phyloP scores from a whole-genome alignment of 1,284 basidiomycete species.

The Albatrellus sp. region DNA sequence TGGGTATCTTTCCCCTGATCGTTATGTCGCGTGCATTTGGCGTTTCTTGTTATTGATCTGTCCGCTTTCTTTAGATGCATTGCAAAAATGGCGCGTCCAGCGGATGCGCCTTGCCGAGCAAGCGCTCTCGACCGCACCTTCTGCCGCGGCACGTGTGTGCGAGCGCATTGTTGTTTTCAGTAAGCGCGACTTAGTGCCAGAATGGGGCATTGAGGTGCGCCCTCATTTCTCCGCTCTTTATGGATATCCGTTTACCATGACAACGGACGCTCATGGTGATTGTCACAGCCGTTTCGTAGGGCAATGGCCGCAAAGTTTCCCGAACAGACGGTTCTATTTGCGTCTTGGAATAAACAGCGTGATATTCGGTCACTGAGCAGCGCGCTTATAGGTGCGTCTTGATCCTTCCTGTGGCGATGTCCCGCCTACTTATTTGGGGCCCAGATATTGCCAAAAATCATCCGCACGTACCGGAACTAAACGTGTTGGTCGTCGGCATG shows the following conservation, averaged over 20 bases:
- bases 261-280: neutral
- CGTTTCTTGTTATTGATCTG: neutral
- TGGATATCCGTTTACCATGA: neutral
- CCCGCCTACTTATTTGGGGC: neutral
- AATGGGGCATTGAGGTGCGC: constrained; percentile 73
- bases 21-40: neutral
- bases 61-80: constrained; percentile 8
- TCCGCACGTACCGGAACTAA: constrained; percentile 60
- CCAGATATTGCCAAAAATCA: constrained; percentile 60
- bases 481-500: constrained; percentile 92
- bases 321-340: constrained; percentile 53
- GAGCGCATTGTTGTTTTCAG: constrained; percentile 88
- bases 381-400: constrained; percentile 58
- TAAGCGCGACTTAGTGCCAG: constrained; percentile 85
- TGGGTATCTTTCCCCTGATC: neutral
- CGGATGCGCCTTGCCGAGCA: constrained; percentile 9
- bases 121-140: constrained; percentile 6
- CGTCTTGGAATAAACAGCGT: constrained; percentile 53
- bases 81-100: constrained; percentile 12
- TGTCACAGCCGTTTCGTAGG: constrained; percentile 48
- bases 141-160: constrained; percentile 29
- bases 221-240: constrained; percentile 1
- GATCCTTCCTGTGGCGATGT: too few relatives aligned
- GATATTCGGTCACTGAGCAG: constrained; percentile 54
- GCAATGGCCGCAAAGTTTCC: constrained; percentile 60